These are phyloP conservation scores for Leonotis leonurus DNA, from an alignment of 257 asterid genomes.

Conservation along the genomic window DNA sequence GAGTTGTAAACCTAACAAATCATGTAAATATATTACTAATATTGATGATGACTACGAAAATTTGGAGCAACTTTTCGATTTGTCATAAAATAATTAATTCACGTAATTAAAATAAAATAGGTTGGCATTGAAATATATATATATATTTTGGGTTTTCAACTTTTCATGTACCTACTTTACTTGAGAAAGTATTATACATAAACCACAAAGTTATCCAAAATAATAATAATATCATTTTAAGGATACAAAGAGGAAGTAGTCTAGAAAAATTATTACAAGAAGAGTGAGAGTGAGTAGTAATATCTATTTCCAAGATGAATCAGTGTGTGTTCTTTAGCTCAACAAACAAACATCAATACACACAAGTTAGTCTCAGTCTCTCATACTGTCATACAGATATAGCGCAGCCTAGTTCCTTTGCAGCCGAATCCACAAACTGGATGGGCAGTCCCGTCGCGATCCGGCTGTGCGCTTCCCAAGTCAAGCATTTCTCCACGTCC, in stretches of 20 bases:
- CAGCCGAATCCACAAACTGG: slow-evolving; percentile 65
- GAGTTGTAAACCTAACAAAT: too few relatives aligned
- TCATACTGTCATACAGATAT: slow-evolving; percentile 49
- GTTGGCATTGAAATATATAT: too few relatives aligned
- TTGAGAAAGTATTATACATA: too few relatives aligned
- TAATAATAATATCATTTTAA: not conserved
- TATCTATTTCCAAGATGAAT: slow-evolving; percentile 1
- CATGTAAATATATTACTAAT: too few relatives aligned
- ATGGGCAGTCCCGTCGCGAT: slow-evolving; percentile 65
- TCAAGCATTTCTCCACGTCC: slow-evolving; percentile 73
- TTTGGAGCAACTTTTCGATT: too few relatives aligned
- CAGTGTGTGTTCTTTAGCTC: not conserved
- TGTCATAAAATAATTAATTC: too few relatives aligned
- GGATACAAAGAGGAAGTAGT: not conserved
- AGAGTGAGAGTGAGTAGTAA: not conserved
- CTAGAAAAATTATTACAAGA: slow-evolving; percentile 16
- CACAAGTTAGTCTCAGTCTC: too few relatives aligned
- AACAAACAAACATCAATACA: slow-evolving; percentile 7
- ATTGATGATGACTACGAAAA: too few relatives aligned
- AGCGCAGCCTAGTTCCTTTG: slow-evolving; percentile 80
- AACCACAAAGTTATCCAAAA: not conserved
- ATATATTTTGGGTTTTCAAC: too few relatives aligned
- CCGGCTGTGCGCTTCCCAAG: slow-evolving; percentile 92
- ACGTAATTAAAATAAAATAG: too few relatives aligned
- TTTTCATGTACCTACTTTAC: too few relatives aligned